A percentile compares a stretch with the other conserved stretches of the same genome.
These are phyloP conservation scores for Coemansia sp. DNA, from an alignment of 192 early-diverging fungal genomes.

Conservation along the genomic window DNA sequence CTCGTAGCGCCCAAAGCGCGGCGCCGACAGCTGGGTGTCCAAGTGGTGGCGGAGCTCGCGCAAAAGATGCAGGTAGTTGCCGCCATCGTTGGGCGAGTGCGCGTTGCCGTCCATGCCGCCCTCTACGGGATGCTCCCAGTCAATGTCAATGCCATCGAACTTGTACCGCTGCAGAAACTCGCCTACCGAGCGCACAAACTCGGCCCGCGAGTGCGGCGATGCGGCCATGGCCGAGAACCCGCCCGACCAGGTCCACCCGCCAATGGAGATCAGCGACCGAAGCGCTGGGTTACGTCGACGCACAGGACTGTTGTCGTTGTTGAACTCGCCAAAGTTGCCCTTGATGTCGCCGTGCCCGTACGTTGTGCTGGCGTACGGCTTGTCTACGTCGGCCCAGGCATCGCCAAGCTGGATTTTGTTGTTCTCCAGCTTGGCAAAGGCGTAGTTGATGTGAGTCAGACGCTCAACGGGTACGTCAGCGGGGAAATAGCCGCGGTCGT, in stretches of 20 bases:
- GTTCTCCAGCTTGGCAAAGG: slow-evolving; percentile 70
- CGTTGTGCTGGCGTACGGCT: slow-evolving; percentile 50
- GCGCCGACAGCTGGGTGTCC: slow-evolving; percentile 42
- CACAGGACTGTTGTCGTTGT: slow-evolving; percentile 53
- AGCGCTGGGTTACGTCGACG: slow-evolving; percentile 63
- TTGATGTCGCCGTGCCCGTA: slow-evolving; percentile 62
- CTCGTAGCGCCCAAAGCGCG: slow-evolving; percentile 57
- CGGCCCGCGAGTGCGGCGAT: slow-evolving; percentile 46
- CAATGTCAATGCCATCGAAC: slow-evolving; percentile 65
- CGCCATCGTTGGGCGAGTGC: slow-evolving; percentile 68
- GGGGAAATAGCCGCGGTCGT: slow-evolving; percentile 67
- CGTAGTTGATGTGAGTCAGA: slow-evolving; percentile 80
- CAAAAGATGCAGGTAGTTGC: slow-evolving; percentile 78
- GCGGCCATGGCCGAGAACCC: slow-evolving; percentile 68
- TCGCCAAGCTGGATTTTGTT: slow-evolving; percentile 71
- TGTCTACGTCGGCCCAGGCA: slow-evolving; percentile 78
- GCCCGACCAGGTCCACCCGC: slow-evolving; percentile 76
- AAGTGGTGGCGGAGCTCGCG: slow-evolving; percentile 68
- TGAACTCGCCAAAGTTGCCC: slow-evolving; percentile 64
- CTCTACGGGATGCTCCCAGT: slow-evolving; percentile 80
- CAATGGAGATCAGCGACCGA: slow-evolving; percentile 71
- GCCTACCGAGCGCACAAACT: slow-evolving; percentile 60
- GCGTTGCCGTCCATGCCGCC: slow-evolving; percentile 61
- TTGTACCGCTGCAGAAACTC: slow-evolving; percentile 46
- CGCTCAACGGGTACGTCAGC: slow-evolving; percentile 62